phyloP scores from a whole-genome alignment of 1,284 basidiomycete species.

The Sporisorium graminicola region DNA sequence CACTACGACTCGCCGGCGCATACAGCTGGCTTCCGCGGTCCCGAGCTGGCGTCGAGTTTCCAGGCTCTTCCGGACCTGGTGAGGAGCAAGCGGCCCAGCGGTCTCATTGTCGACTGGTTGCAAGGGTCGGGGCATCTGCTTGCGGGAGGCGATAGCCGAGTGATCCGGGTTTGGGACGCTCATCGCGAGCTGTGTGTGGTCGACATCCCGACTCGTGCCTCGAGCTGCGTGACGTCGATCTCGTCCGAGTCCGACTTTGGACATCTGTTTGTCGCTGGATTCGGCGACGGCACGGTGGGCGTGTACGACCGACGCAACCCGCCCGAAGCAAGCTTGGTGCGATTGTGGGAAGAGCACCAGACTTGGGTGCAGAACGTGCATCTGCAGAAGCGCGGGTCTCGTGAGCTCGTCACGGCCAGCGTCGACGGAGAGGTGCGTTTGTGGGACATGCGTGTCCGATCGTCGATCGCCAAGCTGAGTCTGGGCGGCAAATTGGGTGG shows the following conservation, averaged over 20 bases:
- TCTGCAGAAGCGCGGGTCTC: constrained; percentile 81
- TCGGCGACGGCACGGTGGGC: constrained; percentile 90
- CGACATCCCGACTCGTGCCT: constrained; percentile 88
- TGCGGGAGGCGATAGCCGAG: constrained; percentile 89
- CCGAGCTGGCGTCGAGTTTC: constrained; percentile 90
- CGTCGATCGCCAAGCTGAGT: constrained; percentile 78
- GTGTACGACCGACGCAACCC: constrained; percentile 91
- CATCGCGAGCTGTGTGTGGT: constrained; percentile 86
- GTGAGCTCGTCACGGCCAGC: constrained; percentile 91
- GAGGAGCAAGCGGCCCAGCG: constrained; percentile 79
- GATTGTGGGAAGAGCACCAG: constrained; percentile 81
- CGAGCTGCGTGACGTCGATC: constrained; percentile 88
- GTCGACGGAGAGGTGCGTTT: constrained; percentile 89
- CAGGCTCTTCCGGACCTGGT: constrained; percentile 86
- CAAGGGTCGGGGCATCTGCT: constrained; percentile 86
- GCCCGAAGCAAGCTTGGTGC: constrained; percentile 85
- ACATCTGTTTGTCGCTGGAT: constrained; percentile 88
- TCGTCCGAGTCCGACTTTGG: constrained; percentile 82
- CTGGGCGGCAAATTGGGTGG: constrained; percentile 71
- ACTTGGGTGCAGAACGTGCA: constrained; percentile 93
- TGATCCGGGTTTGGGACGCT: constrained; percentile 94
- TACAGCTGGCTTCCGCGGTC: constrained; percentile 71
- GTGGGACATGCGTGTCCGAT: constrained; percentile 87
- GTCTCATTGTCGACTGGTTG: constrained; percentile 93
- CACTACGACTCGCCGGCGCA: constrained; percentile 76